phyloP scores from a whole-genome alignment of 2,329 filamentous ascomycete genomes.

The Colletotrichum gloeosporioides region DNA sequence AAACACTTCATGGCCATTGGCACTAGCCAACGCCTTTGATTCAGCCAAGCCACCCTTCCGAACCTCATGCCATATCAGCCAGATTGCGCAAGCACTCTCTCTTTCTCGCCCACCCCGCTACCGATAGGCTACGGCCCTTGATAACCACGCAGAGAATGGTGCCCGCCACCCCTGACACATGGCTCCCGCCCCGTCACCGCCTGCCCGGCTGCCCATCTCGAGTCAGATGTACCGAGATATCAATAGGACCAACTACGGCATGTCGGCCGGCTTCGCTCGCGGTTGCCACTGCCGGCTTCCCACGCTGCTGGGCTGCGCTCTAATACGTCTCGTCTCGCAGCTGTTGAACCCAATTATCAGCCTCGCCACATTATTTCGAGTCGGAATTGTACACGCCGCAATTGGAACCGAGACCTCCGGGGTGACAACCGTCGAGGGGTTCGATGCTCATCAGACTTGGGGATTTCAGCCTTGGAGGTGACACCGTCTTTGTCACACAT shows the following conservation, averaged over 20 bases:
- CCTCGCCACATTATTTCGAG: background rate
- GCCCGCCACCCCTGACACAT: background rate
- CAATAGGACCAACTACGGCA: background rate
- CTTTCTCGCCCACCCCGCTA: background rate
- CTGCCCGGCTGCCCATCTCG: background rate
- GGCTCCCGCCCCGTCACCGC: background rate
- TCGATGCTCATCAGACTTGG: background rate
- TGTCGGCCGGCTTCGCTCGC: background rate
- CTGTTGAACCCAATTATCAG: background rate
- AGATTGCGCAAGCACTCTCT: background rate
- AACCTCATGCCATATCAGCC: background rate
- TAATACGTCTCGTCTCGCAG: background rate
- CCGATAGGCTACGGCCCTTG: background rate
- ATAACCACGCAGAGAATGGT: background rate
- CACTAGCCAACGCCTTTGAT: background rate
- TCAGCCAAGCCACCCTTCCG: background rate
- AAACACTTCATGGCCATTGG: background rate
- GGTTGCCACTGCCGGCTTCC: background rate
- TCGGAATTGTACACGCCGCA: background rate
- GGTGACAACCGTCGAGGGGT: background rate
- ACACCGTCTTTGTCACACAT: background rate
- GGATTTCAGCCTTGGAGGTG: background rate
- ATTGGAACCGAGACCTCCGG: background rate
- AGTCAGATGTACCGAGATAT: background rate
- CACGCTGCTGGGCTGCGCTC: background rate